Conservation (phyloP, 371 early-diverging fungal genomes). For the Circinella umbellata region DNA sequence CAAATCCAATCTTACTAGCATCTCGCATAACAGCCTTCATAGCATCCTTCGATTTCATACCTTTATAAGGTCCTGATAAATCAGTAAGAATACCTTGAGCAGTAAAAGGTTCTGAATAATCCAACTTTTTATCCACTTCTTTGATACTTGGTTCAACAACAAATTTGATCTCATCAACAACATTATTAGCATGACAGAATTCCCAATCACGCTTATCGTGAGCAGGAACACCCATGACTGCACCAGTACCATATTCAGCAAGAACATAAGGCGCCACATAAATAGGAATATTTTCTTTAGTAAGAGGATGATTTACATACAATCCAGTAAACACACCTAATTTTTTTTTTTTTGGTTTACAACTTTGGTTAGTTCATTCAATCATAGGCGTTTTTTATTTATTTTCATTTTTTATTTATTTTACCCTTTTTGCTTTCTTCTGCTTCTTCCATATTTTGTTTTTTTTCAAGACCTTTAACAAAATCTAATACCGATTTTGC, state of each 20-base stretch:
- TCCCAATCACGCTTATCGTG: slow-evolving; percentile 82
- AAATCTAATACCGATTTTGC: slow-evolving; percentile 55
- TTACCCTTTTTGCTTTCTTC: slow-evolving; percentile 52
- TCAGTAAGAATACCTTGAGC: slow-evolving; percentile 65
- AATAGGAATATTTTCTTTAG: slow-evolving; percentile 65
- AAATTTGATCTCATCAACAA: slow-evolving; percentile 41
- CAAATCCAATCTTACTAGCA: slow-evolving; percentile 55
- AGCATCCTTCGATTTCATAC: slow-evolving; percentile 66
- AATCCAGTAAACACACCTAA: slow-evolving; percentile 71
- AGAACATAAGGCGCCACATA: slow-evolving; percentile 83
- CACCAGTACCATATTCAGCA: slow-evolving; percentile 83
- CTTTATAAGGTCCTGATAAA: slow-evolving; percentile 57
- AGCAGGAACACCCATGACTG: slow-evolving; percentile 89
- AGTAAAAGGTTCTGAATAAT: slow-evolving; percentile 43
- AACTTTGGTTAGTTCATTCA: background rate
- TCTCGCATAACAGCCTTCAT: slow-evolving; percentile 59
- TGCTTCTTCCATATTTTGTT: slow-evolving; percentile 52
- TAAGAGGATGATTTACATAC: slow-evolving; percentile 71
- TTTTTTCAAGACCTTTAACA: slow-evolving; percentile 53
- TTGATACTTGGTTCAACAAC: slow-evolving; percentile 57
- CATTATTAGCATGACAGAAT: slow-evolving; percentile 61
- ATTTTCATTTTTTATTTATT: too few relatives aligned
- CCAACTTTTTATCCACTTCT: slow-evolving; percentile 23
- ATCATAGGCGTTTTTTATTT: too few relatives aligned
- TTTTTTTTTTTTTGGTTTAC: too few relatives aligned